Conservation (phyloP, 805 yeast genomes). For the Cyberlindnera mississippiensis region DNA sequence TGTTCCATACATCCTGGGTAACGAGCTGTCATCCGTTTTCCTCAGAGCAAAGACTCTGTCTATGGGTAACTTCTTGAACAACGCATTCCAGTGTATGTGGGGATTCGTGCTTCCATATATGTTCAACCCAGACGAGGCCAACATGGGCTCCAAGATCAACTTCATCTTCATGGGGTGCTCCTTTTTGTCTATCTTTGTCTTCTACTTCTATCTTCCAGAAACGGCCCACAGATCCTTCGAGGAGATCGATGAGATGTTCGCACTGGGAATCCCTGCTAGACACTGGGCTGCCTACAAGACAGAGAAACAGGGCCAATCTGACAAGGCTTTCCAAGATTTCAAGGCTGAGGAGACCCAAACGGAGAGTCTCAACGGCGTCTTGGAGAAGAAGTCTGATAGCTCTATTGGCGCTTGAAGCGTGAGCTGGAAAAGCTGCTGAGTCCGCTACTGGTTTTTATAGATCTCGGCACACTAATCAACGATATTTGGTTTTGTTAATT, state of each 20-base stretch:
- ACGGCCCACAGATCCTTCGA: constrained; percentile 50
- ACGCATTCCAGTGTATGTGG: constrained; percentile 32
- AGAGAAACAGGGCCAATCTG: constrained; percentile 7
- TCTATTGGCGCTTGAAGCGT: no score
- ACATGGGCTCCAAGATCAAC: constrained; percentile 41
- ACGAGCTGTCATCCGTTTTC: constrained; percentile 35
- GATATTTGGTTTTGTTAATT: no score
- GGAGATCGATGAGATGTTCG: constrained; percentile 51
- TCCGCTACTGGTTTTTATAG: no score
- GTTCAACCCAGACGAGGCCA: constrained; percentile 39
- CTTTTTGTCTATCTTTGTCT: constrained; percentile 32
- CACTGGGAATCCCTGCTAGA: constrained; percentile 28
- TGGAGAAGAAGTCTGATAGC: constrained; percentile 4
- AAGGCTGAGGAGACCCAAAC: constrained; percentile 3
- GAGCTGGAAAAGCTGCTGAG: no score
- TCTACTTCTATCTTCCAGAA: constrained; percentile 50
- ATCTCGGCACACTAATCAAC: no score
- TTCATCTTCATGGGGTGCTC: constrained; percentile 39
- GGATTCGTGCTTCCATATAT: constrained; percentile 40
- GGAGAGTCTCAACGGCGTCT: constrained; percentile 3
- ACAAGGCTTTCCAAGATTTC: constrained; percentile 6
- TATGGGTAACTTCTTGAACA: constrained; percentile 28
- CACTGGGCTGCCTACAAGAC: constrained; percentile 20
- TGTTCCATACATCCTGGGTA: constrained; percentile 32
- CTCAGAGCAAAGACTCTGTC: constrained; percentile 39